phyloP scores from a whole-genome alignment of 306 rosid species.

The Elaeagnus macrophylla region DNA sequence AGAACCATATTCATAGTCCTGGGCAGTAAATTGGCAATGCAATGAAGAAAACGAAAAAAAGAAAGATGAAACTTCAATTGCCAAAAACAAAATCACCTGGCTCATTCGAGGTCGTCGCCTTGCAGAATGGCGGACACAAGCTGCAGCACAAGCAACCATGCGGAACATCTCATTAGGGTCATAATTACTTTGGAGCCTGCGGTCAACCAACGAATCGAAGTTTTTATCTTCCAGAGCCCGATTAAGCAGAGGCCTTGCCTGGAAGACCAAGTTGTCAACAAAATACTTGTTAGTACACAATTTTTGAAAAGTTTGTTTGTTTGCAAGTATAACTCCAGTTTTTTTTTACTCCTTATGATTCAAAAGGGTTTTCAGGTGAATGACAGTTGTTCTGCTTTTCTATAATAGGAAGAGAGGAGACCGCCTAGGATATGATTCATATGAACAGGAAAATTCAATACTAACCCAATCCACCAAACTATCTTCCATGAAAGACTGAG shows the following conservation, averaged over 20 bases:
- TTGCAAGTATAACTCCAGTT: background rate
- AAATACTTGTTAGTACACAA: background rate
- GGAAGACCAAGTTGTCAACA: background rate
- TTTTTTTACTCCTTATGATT: too few relatives aligned
- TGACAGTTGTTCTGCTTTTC: background rate
- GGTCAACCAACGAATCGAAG: conserved; percentile 53
- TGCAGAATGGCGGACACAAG: conserved; percentile 79
- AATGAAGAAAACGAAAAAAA: too few relatives aligned
- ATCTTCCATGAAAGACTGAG: conserved; percentile 43
- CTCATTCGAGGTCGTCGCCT: conserved; percentile 81
- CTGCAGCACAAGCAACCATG: conserved; percentile 75
- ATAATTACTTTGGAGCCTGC: conserved; percentile 45
- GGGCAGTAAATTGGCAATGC: too few relatives aligned
- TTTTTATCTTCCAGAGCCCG: conserved; percentile 51
- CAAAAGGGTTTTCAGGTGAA: background rate
- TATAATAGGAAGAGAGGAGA: background rate
- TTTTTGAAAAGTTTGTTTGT: background rate
- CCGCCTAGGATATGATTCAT: conserved; percentile 1
- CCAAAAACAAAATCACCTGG: conserved; percentile 31
- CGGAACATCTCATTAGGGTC: conserved; percentile 50
- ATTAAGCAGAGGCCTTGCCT: conserved; percentile 75
- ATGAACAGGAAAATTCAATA: conserved; percentile 1
- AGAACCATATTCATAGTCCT: too few relatives aligned
- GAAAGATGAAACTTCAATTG: too few relatives aligned
- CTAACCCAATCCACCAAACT: conserved; percentile 95